Base-by-base conservation (phyloP, 2,329 filamentous ascomycete genomes). In the Trichophyton benhamiae region DNA sequence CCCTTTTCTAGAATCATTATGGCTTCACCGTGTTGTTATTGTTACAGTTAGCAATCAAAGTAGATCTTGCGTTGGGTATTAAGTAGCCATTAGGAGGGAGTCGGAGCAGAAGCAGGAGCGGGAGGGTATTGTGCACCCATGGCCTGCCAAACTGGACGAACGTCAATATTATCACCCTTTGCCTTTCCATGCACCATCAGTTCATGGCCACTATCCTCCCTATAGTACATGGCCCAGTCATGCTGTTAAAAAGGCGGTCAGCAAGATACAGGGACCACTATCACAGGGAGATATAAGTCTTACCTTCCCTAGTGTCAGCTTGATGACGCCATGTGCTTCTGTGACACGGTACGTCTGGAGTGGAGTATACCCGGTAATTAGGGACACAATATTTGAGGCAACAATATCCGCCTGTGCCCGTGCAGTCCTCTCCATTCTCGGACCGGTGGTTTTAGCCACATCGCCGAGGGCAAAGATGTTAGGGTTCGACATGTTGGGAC, bases 381-480 rank as follows among this genome's bases (percentile, higher is more conserved):
- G 70, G 0, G 76, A 71, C 2, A 83, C 66, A 17, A 87, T 76
- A 63, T 87, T 87, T 38, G 78, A 75, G 1, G 78, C 77, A 0
- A 79, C 82, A 2, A 82, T 67, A 33, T 75, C 72, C 2, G 80
- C 81, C 66, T 87, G 84, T 8, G 75, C 73, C 46, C 75, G 74
- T 0, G 80, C 82, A 0, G 82, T 78, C 7, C 83, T 76, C 0
- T 79, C 82, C 67, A 84, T 85, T 44, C 74, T 71, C 0, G 74
- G 74, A 0, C 77, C 76, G 11, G 20, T 17, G 0, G 78, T 79
- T 25, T 82, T 81, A 3, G 83, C 79, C 3, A 88, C 82, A 64
- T 87, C 85, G 15, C 85, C 85, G 13, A 83, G 79, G 0, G 80
- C 81, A 66, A 84, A 87, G 1, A 87, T 75, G 1, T 77, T 74